Percentiles rank a stretch among this genome's conserved stretches.
phyloP scores from a whole-genome alignment of 768 basidiomycete genomes.

The Kwoniella europaea region DNA sequence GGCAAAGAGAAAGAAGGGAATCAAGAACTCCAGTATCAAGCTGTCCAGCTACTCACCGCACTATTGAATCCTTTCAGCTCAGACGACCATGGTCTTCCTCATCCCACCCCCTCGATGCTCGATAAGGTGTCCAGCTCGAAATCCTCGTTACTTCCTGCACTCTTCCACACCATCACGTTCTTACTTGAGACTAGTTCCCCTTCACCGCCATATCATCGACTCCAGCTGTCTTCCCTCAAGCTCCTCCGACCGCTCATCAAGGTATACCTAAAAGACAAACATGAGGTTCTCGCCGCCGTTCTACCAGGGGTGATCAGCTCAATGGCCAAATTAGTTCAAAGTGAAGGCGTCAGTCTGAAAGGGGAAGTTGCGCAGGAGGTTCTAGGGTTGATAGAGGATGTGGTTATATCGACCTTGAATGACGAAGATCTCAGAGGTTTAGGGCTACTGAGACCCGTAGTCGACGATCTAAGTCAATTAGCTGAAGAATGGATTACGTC shows the following conservation, averaged over 20 bases:
- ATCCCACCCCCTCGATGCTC: slow-evolving; percentile 40
- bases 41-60: slow-evolving; percentile 68
- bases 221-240: slow-evolving; percentile 71
- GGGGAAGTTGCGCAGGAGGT: slow-evolving; percentile 39
- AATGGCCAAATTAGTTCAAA: slow-evolving; percentile 74
- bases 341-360: slow-evolving; percentile 46
- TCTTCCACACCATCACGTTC: slow-evolving; percentile 81
- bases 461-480: slow-evolving; percentile 52
- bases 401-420: slow-evolving; percentile 45
- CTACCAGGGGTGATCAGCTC: slow-evolving; percentile 82
- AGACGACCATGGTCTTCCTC: slow-evolving; percentile 13
- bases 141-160: slow-evolving; percentile 67
- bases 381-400: slow-evolving; percentile 34
- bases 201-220: slow-evolving; percentile 65
- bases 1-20: slow-evolving; percentile 70
- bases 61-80: slow-evolving; percentile 63
- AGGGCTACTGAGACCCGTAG: slow-evolving; percentile 33
- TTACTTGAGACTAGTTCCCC: slow-evolving; percentile 65
- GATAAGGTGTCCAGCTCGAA: slow-evolving; percentile 26
- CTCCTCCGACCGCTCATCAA: slow-evolving; percentile 65
- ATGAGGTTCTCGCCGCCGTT: slow-evolving; percentile 63
- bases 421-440: slow-evolving; percentile 39
- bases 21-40: slow-evolving; percentile 82
- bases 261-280: slow-evolving; percentile 61
- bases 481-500: slow-evolving; percentile 39